phyloP scores from a whole-genome alignment of 163 green algal genomes.

The Scenedesmus sp. region DNA sequence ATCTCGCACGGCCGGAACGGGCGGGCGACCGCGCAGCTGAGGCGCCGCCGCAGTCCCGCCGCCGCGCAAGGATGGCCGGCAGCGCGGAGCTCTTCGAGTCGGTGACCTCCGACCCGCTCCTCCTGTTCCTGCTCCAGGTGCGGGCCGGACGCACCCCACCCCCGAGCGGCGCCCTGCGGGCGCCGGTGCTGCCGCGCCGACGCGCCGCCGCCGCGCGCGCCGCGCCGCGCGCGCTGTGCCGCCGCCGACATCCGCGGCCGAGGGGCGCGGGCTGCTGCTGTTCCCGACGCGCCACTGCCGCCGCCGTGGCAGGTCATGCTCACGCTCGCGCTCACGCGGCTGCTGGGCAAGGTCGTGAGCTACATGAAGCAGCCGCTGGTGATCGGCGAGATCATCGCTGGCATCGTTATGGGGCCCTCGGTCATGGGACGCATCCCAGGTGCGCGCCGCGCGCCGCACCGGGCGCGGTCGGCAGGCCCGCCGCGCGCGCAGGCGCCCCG shows the following conservation, averaged over 20 bases:
- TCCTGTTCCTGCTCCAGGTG: conserved; percentile 28
- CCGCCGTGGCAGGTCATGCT: background rate
- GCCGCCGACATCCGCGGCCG: background rate
- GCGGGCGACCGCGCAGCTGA: too few species aligned
- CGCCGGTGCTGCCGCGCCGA: background rate
- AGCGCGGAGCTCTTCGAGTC: background rate
- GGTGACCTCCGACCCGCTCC: background rate
- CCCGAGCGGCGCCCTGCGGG: background rate
- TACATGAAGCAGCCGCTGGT: conserved; percentile 36
- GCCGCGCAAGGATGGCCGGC: conserved; percentile 16
- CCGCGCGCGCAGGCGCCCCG: too few species aligned
- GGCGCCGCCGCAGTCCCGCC: too few species aligned
- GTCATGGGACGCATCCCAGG: conserved; percentile 39
- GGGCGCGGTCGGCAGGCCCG: too few species aligned
- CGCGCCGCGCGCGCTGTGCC: background rate
- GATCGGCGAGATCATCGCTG: conserved; percentile 41
- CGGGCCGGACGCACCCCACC: background rate
- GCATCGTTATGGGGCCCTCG: conserved; percentile 27
- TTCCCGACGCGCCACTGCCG: too few species aligned
- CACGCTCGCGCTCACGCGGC: conserved; percentile 20
- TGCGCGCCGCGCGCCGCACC: too few species aligned
- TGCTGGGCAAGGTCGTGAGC: conserved; percentile 28
- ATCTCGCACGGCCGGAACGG: too few species aligned
- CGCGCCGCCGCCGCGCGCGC: background rate
- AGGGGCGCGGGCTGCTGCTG: too few species aligned